A percentile compares a stretch with the other conserved stretches of the same genome.
These are phyloP conservation scores for Comarum palustre DNA, from an alignment of 306 rosid genomes.

Conservation along the genomic window DNA sequence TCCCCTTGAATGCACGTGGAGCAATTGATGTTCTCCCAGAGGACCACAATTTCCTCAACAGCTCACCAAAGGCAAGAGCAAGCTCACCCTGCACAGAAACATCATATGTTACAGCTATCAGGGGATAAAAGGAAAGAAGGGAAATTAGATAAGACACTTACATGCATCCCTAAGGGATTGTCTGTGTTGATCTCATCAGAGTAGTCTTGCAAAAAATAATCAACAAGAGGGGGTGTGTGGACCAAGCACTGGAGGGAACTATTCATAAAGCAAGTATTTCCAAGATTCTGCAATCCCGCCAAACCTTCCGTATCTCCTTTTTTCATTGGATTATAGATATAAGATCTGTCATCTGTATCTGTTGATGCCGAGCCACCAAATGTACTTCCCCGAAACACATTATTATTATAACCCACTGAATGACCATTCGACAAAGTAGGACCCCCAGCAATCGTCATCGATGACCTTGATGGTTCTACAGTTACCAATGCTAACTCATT, in stretches of 20 bases:
- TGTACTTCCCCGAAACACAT: slow-evolving; percentile 54
- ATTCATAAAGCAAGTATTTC: slow-evolving; percentile 98
- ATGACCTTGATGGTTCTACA: slow-evolving; percentile 80
- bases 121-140: slow-evolving; percentile 17
- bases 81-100: slow-evolving; percentile 81
- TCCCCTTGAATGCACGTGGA: slow-evolving; percentile 91
- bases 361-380: slow-evolving; percentile 52
- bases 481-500: slow-evolving; percentile 88
- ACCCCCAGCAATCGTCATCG: slow-evolving; percentile 88
- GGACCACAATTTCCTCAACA: slow-evolving; percentile 95
- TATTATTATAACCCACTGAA: slow-evolving; percentile 54
- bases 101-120: slow-evolving; percentile 23
- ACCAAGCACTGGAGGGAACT: slow-evolving; percentile 91
- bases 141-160: slow-evolving; percentile 42
- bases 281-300: slow-evolving; percentile 96
- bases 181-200: slow-evolving; percentile 80
- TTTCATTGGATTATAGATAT: slow-evolving; percentile 35
- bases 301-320: slow-evolving; percentile 76
- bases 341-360: slow-evolving; percentile 59
- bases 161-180: slow-evolving; percentile 96
- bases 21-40: slow-evolving; percentile 75
- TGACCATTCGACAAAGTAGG: slow-evolving; percentile 85
- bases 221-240: slow-evolving; percentile 83
- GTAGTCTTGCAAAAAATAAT: slow-evolving; percentile 90
- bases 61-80: slow-evolving; percentile 90